Conservation (phyloP, 306 rosid species). For the Erythrophleum fordii region DNA sequence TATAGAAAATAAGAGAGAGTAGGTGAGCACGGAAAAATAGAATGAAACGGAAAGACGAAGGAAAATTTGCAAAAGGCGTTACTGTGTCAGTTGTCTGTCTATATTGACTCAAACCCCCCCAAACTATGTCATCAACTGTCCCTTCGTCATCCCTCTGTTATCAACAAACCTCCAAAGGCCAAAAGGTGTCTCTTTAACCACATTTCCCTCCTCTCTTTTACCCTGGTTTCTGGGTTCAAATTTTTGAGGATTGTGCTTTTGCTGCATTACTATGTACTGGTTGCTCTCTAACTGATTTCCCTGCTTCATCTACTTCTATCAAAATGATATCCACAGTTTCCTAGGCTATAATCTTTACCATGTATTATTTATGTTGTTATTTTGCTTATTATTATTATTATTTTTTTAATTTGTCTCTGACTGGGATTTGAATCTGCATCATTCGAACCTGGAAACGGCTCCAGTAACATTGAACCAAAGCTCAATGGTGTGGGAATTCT, state of each 20-base stretch:
- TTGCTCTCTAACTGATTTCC: not conserved
- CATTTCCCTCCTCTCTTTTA: not conserved
- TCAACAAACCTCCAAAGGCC: not conserved
- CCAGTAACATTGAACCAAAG: not conserved
- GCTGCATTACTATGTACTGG: not conserved
- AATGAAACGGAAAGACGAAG: slow-evolving; percentile 44
- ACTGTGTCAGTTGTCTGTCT: slow-evolving; percentile 33
- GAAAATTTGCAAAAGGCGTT: slow-evolving; percentile 58
- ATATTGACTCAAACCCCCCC: slow-evolving; percentile 43
- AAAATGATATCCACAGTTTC: not conserved
- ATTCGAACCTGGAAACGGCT: not conserved
- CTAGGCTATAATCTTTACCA: not conserved
- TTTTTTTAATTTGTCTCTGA: too few species aligned
- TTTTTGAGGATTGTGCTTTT: not conserved
- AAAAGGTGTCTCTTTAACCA: not conserved
- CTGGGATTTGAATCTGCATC: too few species aligned
- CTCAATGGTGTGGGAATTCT: not conserved
- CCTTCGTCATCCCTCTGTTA: slow-evolving; percentile 32
- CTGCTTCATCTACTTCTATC: not conserved
- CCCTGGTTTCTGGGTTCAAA: slow-evolving; percentile 2
- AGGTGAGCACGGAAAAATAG: slow-evolving; percentile 52
- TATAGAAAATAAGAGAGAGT: slow-evolving; percentile 38
- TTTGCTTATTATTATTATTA: not conserved
- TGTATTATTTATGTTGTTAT: not conserved
- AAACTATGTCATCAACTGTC: slow-evolving; percentile 44